These are phyloP conservation scores for Alisma plantagoaquatica DNA, from an alignment of 106 monocot genomes.

Conservation along the genomic window DNA sequence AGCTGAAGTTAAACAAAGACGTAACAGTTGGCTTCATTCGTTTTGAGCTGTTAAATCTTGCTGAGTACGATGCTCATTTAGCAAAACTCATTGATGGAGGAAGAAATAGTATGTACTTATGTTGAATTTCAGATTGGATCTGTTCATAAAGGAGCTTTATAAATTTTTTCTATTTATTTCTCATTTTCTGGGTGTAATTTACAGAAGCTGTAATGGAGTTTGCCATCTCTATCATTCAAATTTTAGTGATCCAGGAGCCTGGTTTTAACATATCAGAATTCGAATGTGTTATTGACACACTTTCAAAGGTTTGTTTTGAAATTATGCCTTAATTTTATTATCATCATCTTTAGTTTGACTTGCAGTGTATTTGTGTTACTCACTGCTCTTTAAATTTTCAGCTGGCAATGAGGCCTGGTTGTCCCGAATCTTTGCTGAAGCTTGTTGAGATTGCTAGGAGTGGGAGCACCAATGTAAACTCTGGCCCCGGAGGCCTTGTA, in stretches of 20 bases:
- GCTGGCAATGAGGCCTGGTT: slow-evolving; percentile 67
- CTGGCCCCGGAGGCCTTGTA: no score
- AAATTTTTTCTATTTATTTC: background rate
- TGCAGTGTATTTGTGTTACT: background rate
- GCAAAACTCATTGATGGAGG: slow-evolving; percentile 96
- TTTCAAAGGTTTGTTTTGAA: slow-evolving; percentile 49
- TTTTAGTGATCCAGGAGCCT: slow-evolving; percentile 59
- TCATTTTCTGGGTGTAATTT: background rate
- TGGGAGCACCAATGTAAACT: no score
- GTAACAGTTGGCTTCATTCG: slow-evolving; percentile 69
- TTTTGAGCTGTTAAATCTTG: slow-evolving; percentile 77
- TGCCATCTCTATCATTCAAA: slow-evolving; percentile 64
- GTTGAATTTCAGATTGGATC: no score
- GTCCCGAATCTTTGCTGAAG: background rate
- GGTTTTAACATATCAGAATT: slow-evolving; percentile 58
- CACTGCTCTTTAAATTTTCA: slow-evolving; percentile 22
- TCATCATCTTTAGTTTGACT: background rate
- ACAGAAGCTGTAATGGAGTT: slow-evolving; percentile 89
- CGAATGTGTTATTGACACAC: slow-evolving; percentile 64
- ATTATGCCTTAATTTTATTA: background rate
- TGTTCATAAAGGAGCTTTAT: background rate
- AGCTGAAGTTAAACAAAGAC: slow-evolving; percentile 83
- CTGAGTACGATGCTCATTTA: slow-evolving; percentile 82
- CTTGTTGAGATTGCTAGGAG: no score
- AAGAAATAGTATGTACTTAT: slow-evolving; percentile 69